Evolutionary conservation across 352 stramenopile species (phyloP).

Genomic region (Phytophthora cactorum): DNA sequence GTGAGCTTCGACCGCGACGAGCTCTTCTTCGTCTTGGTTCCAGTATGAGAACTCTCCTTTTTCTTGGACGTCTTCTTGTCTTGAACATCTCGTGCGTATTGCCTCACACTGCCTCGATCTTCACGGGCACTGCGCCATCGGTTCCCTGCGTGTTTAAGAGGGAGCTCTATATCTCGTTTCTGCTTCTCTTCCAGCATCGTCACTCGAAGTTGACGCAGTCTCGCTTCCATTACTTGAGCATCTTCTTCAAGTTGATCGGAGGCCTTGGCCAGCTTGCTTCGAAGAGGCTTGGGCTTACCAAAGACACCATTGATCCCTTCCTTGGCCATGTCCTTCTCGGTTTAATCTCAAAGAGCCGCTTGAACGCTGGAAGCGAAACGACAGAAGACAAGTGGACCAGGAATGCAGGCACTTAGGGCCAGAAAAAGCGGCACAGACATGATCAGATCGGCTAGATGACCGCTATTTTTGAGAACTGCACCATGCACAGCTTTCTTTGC

Average conservation of each 20-base stretch:
- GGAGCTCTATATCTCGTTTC: constrained; percentile 56
- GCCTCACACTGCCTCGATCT: constrained; percentile 71
- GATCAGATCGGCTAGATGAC: constrained; percentile 6
- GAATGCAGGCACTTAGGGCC: constrained; percentile 1
- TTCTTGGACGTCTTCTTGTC: constrained; percentile 43
- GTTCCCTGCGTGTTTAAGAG: constrained; percentile 67
- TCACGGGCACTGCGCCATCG: constrained; percentile 81
- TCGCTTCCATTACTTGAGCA: constrained; percentile 72
- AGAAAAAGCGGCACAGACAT: constrained; percentile 21
- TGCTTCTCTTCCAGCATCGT: constrained; percentile 75
- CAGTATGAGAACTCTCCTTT: not conserved
- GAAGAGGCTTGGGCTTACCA: constrained; percentile 22
- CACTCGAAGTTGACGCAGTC: constrained; percentile 58
- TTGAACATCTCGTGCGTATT: constrained; percentile 74
- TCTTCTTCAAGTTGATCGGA: constrained; percentile 78
- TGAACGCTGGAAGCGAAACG: constrained; percentile 28
- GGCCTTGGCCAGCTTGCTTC: constrained; percentile 31
- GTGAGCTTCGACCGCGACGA: constrained; percentile 7
- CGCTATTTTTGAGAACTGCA: constrained; percentile 29
- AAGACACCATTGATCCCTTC: constrained; percentile 41
- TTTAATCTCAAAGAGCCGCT: constrained; percentile 16
- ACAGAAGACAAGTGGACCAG: constrained; percentile 1
- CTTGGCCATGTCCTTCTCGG: constrained; percentile 26
- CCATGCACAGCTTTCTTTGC: not conserved
- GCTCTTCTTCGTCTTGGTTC: constrained; percentile 22